phyloP scores from a whole-genome alignment of 345 rosid species.

The Eucalyptus pauciflora region DNA sequence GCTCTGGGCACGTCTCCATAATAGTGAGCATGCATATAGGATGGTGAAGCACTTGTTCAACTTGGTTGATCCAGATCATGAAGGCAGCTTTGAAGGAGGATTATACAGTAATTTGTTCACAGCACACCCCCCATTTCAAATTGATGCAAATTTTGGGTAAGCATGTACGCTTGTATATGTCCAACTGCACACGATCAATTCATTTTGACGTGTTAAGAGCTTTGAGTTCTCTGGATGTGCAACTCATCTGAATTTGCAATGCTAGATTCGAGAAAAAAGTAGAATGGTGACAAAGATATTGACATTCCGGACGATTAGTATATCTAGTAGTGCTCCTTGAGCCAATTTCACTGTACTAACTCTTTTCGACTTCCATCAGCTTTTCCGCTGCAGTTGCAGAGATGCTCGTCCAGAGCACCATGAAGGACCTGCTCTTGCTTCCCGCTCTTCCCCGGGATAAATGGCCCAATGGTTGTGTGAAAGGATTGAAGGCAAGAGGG shows the following conservation, averaged over 20 bases:
- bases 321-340: neutral
- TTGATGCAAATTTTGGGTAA: conserved; percentile 95
- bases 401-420: conserved; percentile 86
- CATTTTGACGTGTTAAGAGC: neutral
- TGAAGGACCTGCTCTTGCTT: conserved; percentile 62
- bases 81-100: conserved; percentile 63
- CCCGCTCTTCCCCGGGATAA: conserved; percentile 79
- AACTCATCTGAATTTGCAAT: neutral
- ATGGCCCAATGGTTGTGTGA: conserved; percentile 69
- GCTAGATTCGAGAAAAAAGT: neutral
- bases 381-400: conserved; percentile 76
- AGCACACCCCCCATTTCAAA: conserved; percentile 95
- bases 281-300: neutral
- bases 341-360: neutral
- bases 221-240: neutral
- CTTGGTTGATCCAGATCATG: conserved; percentile 81
- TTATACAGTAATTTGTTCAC: conserved; percentile 83
- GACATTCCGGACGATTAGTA: neutral
- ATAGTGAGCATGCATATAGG: conserved; percentile 65
- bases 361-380: conserved; percentile 12
- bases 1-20: conserved; percentile 84
- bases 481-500: conserved; percentile 81
- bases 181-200: neutral
- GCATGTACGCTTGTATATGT: neutral
- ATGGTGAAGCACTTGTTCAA: conserved; percentile 69